Base-by-base conservation (phyloP, 1,139 yeast genomes). In the Pneumocystis sp. region DNA sequence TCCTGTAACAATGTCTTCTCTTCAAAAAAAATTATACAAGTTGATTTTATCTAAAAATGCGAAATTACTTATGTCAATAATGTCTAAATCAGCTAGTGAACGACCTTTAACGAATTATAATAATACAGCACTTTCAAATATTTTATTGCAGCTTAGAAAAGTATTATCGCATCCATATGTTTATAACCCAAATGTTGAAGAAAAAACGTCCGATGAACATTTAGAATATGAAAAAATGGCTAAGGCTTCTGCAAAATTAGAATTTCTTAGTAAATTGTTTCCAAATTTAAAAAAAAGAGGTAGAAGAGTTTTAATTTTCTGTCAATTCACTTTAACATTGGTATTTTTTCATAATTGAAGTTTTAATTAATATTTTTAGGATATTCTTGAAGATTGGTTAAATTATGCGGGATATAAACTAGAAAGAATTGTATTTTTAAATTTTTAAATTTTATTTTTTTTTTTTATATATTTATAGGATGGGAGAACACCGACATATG, bases 271-370 rank as follows among this genome's bases (percentile, higher is more conserved):
- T 71, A 79, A 88, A 67, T 80, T 88, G 50, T 77, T 88, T 67
- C 95, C 95, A 1, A 87, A 87, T 71, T 83, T 88, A 71, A 83
- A 85, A 72, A 83, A 82, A 6, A 82, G 88, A 1, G 91, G 91
- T 0, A 95, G 87, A 71, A 80, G 93, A 71, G 91, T 87, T 17
- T 80, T 88, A 72, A 85, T 88, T 66, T 88, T 88, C 71, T 87
- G 87, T 75, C 96, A 88, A 76, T 88, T 88, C 93, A 50, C 57
- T 50, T 50, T 50, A 25, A 50, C 57, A 50, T 50, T 86, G 95
- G 1, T 91, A 86, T 74, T 85, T 88, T 87, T 74, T 88, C 64
- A 86, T 88, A 90, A 95, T 87, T 74, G 95, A 88, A 75, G 87
- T 85, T 73, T 78, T 88, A 69, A 78, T 90, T 70, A 79, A 81